phyloP scores from a whole-genome alignment of 2,329 filamentous ascomycete species.

The Fusarium sp. region DNA sequence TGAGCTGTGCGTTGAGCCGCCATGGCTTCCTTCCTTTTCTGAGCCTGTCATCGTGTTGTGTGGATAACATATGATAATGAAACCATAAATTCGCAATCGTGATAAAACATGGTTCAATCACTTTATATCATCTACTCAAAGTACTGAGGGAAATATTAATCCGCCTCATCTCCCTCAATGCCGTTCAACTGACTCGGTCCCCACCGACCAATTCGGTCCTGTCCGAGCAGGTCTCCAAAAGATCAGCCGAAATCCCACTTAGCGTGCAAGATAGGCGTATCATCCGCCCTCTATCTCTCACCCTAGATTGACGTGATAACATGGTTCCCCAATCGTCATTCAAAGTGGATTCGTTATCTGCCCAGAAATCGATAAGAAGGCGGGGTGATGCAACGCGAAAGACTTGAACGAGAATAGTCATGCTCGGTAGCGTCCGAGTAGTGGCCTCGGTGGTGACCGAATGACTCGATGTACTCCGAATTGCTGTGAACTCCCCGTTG shows the following conservation, averaged over 20 bases:
- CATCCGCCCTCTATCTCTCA: background rate
- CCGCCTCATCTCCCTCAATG: rapidly evolving
- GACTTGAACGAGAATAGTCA: background rate
- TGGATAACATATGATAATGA: rapidly evolving
- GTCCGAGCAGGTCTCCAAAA: background rate
- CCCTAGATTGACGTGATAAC: conserved; percentile 21
- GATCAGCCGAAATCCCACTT: background rate
- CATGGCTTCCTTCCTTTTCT: rapidly evolving
- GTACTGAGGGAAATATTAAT: background rate
- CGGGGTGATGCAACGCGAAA: background rate
- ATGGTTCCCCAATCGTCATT: conserved; percentile 14
- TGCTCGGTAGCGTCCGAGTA: background rate
- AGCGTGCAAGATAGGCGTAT: background rate
- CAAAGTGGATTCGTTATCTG: background rate
- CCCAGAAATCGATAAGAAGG: background rate
- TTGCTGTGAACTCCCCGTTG: conserved; percentile 18
- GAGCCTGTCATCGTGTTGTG: background rate
- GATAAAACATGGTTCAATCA: background rate
- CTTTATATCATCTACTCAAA: background rate
- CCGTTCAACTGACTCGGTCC: background rate
- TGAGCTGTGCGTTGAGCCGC: conserved; percentile 9
- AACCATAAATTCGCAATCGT: background rate
- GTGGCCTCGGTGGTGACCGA: background rate
- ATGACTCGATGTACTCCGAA: conserved; percentile 10
- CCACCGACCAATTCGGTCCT: background rate